Base-by-base conservation (phyloP, 331 rosid genomes). In the Spiraea crenata region DNA sequence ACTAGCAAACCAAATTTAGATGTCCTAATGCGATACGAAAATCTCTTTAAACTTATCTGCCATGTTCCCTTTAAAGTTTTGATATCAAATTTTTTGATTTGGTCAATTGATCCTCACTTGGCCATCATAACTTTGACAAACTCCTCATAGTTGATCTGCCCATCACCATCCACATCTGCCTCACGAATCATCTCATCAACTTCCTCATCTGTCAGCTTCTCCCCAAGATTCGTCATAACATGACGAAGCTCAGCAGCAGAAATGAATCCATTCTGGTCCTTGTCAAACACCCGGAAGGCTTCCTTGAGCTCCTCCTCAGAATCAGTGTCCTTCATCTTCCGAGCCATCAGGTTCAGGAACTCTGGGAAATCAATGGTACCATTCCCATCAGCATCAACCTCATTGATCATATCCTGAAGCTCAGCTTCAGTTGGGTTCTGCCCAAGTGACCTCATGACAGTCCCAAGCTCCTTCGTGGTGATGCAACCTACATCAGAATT, bases 41-140 rank as follows among this genome's bases (percentile, higher is more conserved):
- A 82, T 82, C 80, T 78, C 88, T 73, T 86, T 80, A 89, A 88
- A 81, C 93, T 85, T 83, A 89, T 88, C 89, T 83, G 87, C 89
- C 82, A 80, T 50, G 83, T 41, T 60, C 88, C 90, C 81, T 76
- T 84, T 85, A 79, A 78, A 45, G 49, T 67, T 76, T 67, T 20
- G 12, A 16, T 3, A 40, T 57, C 47, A 66, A 85, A 76, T 76
- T 77, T 79, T 71, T 64, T 50, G 74, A 72, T 83, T 74, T 61
- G 72, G 81, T 79, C 69, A 80, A 76, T 63, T 57, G 79, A 72
- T 81, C 76, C 92, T 87, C 90, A 92, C 98, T 86, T 92, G 83
- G 96, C 96, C 89, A 92, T 86, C 95, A 92, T 92, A 76, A 92
- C 95, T 92, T 83, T 89, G 89, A 87, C 96, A 65, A 92, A 92